phyloP scores from a whole-genome alignment of 345 rosid genomes.

The Populus ilicifolia region DNA sequence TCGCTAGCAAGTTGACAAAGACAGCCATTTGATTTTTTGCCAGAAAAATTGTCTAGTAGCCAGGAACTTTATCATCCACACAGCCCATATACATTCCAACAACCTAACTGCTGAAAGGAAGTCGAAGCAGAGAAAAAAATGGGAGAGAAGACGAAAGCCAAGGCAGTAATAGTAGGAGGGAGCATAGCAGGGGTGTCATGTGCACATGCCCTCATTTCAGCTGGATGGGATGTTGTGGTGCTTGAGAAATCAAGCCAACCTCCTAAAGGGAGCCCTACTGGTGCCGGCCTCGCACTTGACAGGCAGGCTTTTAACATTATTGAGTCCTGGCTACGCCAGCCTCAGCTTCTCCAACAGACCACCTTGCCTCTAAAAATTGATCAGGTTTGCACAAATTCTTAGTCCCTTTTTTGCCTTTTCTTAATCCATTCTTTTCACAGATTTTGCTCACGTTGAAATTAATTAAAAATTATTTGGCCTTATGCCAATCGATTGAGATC shows the following conservation, averaged over 20 bases:
- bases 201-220: conserved; percentile 58
- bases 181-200: conserved; percentile 79
- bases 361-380: conserved; percentile 57
- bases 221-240: conserved; percentile 62
- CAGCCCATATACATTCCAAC: too few species aligned
- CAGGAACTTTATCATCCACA: neutral
- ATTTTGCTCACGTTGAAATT: too few species aligned
- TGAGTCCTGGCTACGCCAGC: conserved; percentile 51
- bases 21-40: too few species aligned
- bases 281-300: conserved; percentile 77
- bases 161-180: conserved; percentile 67
- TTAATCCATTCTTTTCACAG: too few species aligned
- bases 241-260: conserved; percentile 59
- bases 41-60: too few species aligned
- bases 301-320: conserved; percentile 43
- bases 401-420: too few species aligned
- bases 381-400: conserved; percentile 30
- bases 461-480: neutral
- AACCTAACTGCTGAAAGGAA: neutral
- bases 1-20: too few species aligned
- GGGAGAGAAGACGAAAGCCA: conserved; percentile 26
- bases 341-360: conserved; percentile 39
- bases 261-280: conserved; percentile 67
- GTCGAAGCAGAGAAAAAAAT: conserved; percentile 16
- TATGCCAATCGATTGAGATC: neutral